phyloP scores from a whole-genome alignment of 345 rosid genomes.

The Sisymbrium altissimum region DNA sequence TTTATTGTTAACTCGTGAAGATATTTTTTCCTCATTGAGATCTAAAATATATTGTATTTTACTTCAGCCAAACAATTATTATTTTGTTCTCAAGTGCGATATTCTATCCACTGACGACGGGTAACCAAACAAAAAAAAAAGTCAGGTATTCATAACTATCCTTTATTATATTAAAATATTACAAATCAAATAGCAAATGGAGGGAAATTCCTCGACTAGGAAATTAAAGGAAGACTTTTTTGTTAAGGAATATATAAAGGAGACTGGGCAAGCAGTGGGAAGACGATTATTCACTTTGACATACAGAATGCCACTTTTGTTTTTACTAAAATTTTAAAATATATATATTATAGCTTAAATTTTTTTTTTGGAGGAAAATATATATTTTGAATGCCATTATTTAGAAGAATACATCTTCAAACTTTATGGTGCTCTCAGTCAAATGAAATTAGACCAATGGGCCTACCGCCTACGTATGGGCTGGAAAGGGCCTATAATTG shows the following conservation, averaged over 20 bases:
- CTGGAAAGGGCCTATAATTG: neutral
- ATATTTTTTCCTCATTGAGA: slow-evolving; percentile 8
- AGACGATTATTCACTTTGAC: neutral
- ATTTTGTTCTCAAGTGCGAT: slow-evolving; percentile 1
- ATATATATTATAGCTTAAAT: too few relatives aligned
- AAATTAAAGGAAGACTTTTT: neutral
- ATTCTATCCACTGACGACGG: neutral
- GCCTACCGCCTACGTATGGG: neutral
- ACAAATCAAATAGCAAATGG: slow-evolving; percentile 5
- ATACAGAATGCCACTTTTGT: neutral
- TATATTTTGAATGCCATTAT: too few relatives aligned
- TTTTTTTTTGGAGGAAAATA: too few relatives aligned
- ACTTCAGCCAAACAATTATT: neutral
- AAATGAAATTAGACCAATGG: neutral
- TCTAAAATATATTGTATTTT: slow-evolving; percentile 10
- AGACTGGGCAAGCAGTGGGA: slow-evolving; percentile 8
- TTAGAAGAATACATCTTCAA: neutral
- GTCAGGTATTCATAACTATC: neutral
- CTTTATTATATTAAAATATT: neutral
- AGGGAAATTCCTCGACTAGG: neutral
- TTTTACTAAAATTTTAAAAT: neutral
- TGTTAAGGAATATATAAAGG: neutral
- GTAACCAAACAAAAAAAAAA: neutral
- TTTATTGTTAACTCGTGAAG: slow-evolving; percentile 2
- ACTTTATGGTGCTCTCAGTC: neutral